phyloP scores from a whole-genome alignment of 352 stramenopile genomes.

The Pythium brachiatum region DNA sequence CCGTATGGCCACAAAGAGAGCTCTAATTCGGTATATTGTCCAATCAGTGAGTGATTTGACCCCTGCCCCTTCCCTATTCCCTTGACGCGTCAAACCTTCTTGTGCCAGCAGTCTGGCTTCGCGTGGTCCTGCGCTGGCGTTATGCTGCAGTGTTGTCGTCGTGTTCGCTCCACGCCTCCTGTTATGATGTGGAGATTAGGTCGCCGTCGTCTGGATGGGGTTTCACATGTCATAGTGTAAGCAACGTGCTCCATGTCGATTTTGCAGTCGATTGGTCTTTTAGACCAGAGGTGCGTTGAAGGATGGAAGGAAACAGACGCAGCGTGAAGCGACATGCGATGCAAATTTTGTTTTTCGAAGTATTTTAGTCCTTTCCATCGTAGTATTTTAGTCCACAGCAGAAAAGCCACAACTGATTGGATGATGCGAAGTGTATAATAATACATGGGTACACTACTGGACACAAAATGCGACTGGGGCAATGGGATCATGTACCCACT shows the following conservation, averaged over 20 bases:
- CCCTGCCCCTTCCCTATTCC: neutral
- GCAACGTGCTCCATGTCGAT: neutral
- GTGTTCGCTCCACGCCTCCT: neutral
- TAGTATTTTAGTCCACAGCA: neutral
- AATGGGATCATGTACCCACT: neutral
- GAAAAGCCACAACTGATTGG: neutral
- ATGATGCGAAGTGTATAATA: neutral
- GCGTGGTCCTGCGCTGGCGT: slow-evolving; percentile 2
- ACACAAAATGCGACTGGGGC: slow-evolving; percentile 1
- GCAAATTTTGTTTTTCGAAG: neutral
- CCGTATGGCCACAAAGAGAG: slow-evolving; percentile 1
- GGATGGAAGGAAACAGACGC: neutral
- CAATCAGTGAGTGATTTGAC: neutral
- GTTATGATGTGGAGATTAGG: neutral
- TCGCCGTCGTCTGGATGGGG: neutral
- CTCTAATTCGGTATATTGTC: neutral
- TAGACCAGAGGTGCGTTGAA: neutral
- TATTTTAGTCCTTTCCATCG: neutral
- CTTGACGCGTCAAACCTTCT: neutral
- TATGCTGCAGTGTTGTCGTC: neutral
- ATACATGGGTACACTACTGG: slow-evolving; percentile 1
- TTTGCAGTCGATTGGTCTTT: neutral
- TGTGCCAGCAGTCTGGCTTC: neutral
- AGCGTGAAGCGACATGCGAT: too few species aligned
- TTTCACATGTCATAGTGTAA: neutral